These are phyloP conservation scores for Przewalskia tangutica DNA, from an alignment of 257 asterid species.

Conservation along the genomic window DNA sequence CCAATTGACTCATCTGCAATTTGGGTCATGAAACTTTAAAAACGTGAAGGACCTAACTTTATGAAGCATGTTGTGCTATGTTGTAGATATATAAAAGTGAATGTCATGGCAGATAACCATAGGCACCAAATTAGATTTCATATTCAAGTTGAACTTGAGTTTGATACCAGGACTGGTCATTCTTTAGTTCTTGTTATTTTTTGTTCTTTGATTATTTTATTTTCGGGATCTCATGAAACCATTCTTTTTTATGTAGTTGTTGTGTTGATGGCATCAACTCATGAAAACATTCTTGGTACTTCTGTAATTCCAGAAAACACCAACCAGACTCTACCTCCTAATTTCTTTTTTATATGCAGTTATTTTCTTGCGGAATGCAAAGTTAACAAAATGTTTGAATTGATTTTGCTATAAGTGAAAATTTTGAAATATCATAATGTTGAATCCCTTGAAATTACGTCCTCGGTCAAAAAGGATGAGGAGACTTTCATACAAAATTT, in stretches of 20 bases:
- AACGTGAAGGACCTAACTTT: neutral
- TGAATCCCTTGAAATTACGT: neutral
- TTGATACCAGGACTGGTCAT: neutral
- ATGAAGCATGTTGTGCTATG: neutral
- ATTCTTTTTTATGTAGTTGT: neutral
- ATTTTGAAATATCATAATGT: neutral
- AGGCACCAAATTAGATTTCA: neutral
- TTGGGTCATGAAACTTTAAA: neutral
- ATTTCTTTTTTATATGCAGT: neutral
- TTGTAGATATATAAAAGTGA: neutral
- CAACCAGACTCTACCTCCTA: neutral
- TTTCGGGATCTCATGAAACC: neutral
- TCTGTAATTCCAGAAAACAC: neutral
- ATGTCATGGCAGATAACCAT: neutral
- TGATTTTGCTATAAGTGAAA: neutral
- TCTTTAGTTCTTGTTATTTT: neutral
- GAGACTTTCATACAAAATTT: neutral
- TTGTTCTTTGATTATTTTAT: neutral
- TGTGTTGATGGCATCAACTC: neutral
- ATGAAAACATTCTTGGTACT: neutral
- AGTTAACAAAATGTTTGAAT: neutral
- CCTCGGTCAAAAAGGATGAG: neutral
- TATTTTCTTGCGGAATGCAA: neutral
- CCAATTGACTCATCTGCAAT: neutral
- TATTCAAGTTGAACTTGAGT: neutral